These are phyloP conservation scores for Jamesozyma lodderae DNA, from an alignment of 805 yeast genomes.

Conservation along the genomic window DNA sequence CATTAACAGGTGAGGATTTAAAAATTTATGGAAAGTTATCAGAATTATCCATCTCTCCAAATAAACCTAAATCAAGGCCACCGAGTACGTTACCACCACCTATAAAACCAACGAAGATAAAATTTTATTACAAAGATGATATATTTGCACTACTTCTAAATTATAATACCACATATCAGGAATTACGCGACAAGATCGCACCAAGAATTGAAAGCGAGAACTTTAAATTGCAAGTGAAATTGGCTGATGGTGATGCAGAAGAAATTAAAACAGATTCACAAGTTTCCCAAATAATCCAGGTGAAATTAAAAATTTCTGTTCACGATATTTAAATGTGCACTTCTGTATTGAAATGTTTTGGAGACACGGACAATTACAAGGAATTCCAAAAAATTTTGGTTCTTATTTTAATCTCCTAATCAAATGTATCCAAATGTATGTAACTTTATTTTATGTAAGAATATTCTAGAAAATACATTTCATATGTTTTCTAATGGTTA, in stretches of 20 bases:
- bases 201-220: slow-evolving; percentile 38
- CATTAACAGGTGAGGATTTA: slow-evolving; percentile 28
- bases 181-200: slow-evolving; percentile 42
- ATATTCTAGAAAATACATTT: too few species aligned
- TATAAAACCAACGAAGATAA: slow-evolving; percentile 41
- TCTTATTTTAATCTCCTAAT: too few species aligned
- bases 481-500: too few species aligned
- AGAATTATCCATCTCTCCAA: slow-evolving; percentile 16
- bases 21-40: slow-evolving; percentile 22
- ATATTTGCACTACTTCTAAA: slow-evolving; percentile 64
- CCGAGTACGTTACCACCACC: slow-evolving; percentile 23
- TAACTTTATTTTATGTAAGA: too few species aligned
- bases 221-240: slow-evolving; percentile 31
- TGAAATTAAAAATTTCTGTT: slow-evolving; percentile 32
- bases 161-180: slow-evolving; percentile 38
- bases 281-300: slow-evolving; percentile 27
- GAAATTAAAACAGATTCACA: slow-evolving; percentile 30
- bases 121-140: slow-evolving; percentile 72
- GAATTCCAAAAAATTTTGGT: too few species aligned
- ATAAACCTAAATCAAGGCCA: slow-evolving; percentile 23
- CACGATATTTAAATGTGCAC: slow-evolving; percentile 10
- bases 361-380: too few species aligned
- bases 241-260: slow-evolving; percentile 26
- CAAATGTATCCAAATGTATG: too few species aligned
- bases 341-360: too few species aligned